These are phyloP conservation scores for Planoprotostelium fungivorum DNA, from an alignment of 78 protist genomes.

Conservation along the genomic window DNA sequence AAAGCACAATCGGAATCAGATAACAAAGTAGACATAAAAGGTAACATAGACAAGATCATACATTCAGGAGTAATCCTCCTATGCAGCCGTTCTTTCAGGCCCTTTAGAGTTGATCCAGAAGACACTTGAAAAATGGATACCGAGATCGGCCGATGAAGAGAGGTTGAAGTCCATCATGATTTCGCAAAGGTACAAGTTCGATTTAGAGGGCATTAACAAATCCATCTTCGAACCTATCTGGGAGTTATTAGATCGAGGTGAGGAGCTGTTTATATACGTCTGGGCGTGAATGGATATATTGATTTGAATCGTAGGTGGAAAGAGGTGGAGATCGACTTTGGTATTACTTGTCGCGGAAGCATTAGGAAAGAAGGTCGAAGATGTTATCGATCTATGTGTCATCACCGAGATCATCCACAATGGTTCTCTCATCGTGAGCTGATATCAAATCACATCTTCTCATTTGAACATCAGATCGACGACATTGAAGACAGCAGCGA, in stretches of 20 bases:
- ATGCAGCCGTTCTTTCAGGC: not conserved
- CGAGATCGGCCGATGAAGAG: not conserved
- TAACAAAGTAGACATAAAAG: no score
- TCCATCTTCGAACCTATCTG: slow-evolving; percentile 2
- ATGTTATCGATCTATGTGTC: not conserved
- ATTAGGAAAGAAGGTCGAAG: not conserved
- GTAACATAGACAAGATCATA: no score
- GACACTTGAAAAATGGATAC: not conserved
- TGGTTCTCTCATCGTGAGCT: not conserved
- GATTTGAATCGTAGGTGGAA: slow-evolving; percentile 3
- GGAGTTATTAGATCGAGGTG: slow-evolving; percentile 4
- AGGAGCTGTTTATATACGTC: not conserved
- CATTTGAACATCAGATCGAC: not conserved
- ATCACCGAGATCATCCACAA: slow-evolving; percentile 8
- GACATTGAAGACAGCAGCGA: slow-evolving; percentile 6
- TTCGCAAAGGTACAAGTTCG: not conserved
- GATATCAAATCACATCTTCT: not conserved
- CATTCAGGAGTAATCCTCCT: no score
- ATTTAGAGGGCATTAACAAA: not conserved
- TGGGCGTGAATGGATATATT: not conserved
- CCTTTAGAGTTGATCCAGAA: not conserved
- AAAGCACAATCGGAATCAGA: no score
- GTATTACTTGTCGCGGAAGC: not conserved
- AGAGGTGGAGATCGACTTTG: slow-evolving; percentile 1
- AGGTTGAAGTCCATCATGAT: not conserved